Evolutionary conservation across 164 flowering plant genomes (phyloP).

Genomic region (Chimonanthus salicifolius): DNA sequence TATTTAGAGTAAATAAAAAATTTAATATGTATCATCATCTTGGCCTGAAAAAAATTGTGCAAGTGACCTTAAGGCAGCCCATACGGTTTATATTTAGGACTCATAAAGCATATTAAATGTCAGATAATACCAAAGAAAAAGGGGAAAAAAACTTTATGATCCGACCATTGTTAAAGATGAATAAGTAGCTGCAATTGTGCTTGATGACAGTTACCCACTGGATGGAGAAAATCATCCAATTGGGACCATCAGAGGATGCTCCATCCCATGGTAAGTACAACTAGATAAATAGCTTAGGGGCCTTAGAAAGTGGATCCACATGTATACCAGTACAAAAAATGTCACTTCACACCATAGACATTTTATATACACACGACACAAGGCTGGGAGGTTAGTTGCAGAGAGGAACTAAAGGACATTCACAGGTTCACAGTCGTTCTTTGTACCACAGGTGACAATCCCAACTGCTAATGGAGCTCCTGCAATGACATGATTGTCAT

Average conservation of each 20-base stretch:
- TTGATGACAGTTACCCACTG: not conserved
- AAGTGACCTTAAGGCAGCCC: no score
- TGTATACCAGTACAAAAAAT: not conserved
- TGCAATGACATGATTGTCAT: slow-evolving; percentile 75
- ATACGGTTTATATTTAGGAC: no score
- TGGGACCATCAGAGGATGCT: not conserved
- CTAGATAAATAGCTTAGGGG: not conserved
- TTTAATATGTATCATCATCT: not conserved
- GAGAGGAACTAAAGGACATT: slow-evolving; percentile 16
- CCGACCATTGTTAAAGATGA: not conserved
- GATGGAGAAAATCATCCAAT: not conserved
- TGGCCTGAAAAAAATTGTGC: not conserved
- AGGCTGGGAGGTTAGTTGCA: not conserved
- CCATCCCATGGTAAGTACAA: not conserved
- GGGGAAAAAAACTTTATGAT: not conserved
- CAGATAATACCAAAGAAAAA: no score
- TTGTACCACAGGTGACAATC: slow-evolving; percentile 61
- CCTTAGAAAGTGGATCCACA: not conserved
- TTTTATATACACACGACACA: not conserved
- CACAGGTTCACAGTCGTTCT: slow-evolving; percentile 94
- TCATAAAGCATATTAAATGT: no score
- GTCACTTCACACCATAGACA: not conserved
- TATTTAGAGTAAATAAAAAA: no score
- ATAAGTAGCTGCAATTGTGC: not conserved
- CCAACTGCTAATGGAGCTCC: slow-evolving; percentile 95